Base-by-base conservation (phyloP, 176 grass and related monocot species). In the Tuctoria greenei region DNA sequence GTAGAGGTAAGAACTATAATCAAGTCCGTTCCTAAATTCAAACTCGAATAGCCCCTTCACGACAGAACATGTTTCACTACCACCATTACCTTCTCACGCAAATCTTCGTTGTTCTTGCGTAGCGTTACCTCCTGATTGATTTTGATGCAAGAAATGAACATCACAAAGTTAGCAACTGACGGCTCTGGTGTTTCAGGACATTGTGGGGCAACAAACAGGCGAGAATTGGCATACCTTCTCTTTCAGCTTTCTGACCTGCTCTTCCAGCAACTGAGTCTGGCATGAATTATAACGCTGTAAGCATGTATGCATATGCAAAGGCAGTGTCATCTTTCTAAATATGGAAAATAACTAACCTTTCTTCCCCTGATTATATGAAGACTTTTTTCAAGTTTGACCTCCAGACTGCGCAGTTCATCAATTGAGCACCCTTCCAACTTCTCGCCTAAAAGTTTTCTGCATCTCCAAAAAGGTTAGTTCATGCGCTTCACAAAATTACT, bases 381-480 rank as follows among this genome's bases (percentile, higher is more conserved):
- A 71, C 85, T 88, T 44, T 82, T 78, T n/a, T 88, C 91, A 37
- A 93, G 66, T 35, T 85, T 86, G 41, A 35, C 56, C 52, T 93
- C 91, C 8, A 90, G 54, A 45, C 86, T 67, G 41, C 80, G 75
- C 43, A 93, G 79, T 81, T 90, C 91, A 40, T 93, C 88, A 51
- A 83, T 47, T 61, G 85, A 77, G 71, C 85, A 90, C 46, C 75
- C 80, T 61, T 93, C 91, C 67, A 93, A 67, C 27, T 70, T 93
- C 51, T 83, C 72, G 66, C 91, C 85, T 64, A 90, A 60, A 52
- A 88, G 43, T 52, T 88, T 90, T 68, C 91, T 93, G 79, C 82
- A 55, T 60, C 36, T 75, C 86, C 49, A 31, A 27, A 2, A 41
- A 36, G 75, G 8, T 49, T 37, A 51, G 10, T 17, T 80, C 31